Evolutionary conservation across 1,284 basidiomycete species (phyloP), one percentile per base, ranked within the genome.

Genomic region (Malassezia dermatis): DNA sequence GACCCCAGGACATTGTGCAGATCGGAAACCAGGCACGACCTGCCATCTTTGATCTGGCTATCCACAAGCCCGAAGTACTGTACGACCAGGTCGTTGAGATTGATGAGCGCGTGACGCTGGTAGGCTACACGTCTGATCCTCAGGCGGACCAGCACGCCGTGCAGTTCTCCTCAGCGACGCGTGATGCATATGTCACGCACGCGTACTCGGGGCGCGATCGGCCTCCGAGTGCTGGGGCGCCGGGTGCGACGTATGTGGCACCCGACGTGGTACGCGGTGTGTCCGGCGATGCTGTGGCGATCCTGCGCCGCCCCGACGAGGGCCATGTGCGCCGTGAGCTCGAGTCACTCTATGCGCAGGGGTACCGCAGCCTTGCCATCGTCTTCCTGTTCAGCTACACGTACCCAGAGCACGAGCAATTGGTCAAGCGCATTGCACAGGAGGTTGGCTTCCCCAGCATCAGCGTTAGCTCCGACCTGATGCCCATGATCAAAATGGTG

Each of bases 301-400:
- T 96, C 45, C 76, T 95, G 59, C 83, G 84, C 73, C 79, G 79
- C 62, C 87, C 88, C 39, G 69, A 75, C 51, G 55, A 69, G 23
- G 56, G 57, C 1, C 37, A 58, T 10, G 61, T 78, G 4, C 58
- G 64, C n/a, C 63, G 66, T 3, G 83, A 89, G 64, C 79, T 94
- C 2, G 73, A 84, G 64, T 76, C 77, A 35, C 79, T 93, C 19
- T 86, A 85, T 72, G 81, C 82, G 7, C 79, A 83, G 24, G 89
- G 88, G 11, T 89, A 84, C 69, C 83, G 86, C 27, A 87, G 86
- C 4, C 75, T 93, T 23, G 90, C 89, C 1, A 83, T 94, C 64
- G 84, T 90, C 21, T 78, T 94, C 54, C 83, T 86, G 13, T 90
- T 94, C 73, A 88, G 87, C n/a, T 94, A 91, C 75, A 93, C 89